Percentiles rank a stretch among this genome's conserved stretches.
These are phyloP conservation scores for Entelexis sorbosivorans DNA, from an alignment of 1,139 yeast species.

Conservation along the genomic window DNA sequence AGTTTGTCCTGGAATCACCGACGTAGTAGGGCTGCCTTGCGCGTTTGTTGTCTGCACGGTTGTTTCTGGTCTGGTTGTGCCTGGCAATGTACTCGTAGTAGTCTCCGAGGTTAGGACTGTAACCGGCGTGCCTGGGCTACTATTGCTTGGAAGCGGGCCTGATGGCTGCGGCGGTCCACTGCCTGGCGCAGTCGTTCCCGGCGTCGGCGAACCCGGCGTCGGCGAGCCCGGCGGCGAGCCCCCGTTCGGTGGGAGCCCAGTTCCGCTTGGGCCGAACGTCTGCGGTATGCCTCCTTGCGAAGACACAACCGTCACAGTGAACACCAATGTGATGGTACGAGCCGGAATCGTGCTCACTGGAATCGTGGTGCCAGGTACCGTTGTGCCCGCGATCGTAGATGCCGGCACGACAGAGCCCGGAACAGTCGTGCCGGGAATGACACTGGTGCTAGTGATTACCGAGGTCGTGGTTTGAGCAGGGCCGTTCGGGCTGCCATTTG, in stretches of 20 bases:
- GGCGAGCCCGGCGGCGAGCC: no score
- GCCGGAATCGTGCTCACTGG: neutral
- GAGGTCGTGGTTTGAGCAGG: slow-evolving; percentile 1
- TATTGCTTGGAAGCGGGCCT: neutral
- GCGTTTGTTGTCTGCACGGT: slow-evolving; percentile 2
- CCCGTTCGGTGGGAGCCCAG: neutral
- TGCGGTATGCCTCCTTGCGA: neutral
- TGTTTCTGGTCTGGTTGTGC: slow-evolving; percentile 12
- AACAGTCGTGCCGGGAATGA: slow-evolving; percentile 21
- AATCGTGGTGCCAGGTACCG: neutral
- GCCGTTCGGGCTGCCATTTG: neutral
- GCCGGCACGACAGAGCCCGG: slow-evolving; percentile 10
- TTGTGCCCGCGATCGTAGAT: neutral
- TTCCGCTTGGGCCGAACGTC: neutral
- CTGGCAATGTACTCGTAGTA: slow-evolving; percentile 16
- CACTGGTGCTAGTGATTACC: slow-evolving; percentile 5
- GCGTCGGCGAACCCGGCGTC: no score
- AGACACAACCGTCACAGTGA: neutral
- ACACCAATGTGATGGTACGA: neutral
- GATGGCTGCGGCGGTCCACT: neutral
- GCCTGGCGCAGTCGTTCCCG: neutral
- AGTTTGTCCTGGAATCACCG: neutral
- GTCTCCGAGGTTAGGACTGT: neutral
- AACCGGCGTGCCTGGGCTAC: neutral
- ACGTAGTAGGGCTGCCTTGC: slow-evolving; percentile 3